phyloP scores from a whole-genome alignment of 306 rosid species.

The Prinsepia uniflora region DNA sequence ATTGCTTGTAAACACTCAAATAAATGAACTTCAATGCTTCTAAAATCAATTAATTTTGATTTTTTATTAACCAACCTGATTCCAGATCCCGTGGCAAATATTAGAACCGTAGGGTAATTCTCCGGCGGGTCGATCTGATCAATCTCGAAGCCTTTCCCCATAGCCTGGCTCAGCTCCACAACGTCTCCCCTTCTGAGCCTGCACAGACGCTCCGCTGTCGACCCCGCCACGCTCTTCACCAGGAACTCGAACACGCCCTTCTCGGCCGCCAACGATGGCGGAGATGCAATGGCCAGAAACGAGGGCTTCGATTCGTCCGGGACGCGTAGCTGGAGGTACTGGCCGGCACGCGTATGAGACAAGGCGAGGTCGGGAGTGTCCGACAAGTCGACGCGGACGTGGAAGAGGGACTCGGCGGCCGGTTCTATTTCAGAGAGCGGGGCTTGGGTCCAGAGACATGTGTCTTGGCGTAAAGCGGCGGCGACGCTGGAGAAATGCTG shows the following conservation, averaged over 20 bases:
- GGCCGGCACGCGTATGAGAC: slow-evolving; percentile 75
- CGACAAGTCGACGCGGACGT: slow-evolving; percentile 72
- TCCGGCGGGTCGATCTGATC: slow-evolving; percentile 69
- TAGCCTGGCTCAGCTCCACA: slow-evolving; percentile 67
- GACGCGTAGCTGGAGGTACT: slow-evolving; percentile 80
- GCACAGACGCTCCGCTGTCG: slow-evolving; percentile 81
- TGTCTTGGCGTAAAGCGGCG: slow-evolving; percentile 74
- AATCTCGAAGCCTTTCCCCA: slow-evolving; percentile 79
- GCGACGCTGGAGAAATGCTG: slow-evolving; percentile 35
- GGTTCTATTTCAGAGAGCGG: slow-evolving; percentile 61
- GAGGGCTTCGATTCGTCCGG: slow-evolving; percentile 57
- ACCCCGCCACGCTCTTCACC: slow-evolving; percentile 78
- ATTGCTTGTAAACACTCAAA: not conserved
- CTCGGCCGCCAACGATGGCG: slow-evolving; percentile 51
- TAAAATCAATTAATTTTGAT: not conserved
- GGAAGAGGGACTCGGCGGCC: slow-evolving; percentile 87
- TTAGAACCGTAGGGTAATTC: slow-evolving; percentile 50
- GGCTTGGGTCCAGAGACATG: slow-evolving; percentile 71
- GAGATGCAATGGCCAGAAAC: slow-evolving; percentile 87
- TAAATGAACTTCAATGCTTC: not conserved
- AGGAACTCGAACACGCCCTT: slow-evolving; percentile 72
- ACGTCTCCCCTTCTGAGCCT: slow-evolving; percentile 78
- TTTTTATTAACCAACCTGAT: slow-evolving; percentile 49
- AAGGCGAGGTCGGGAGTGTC: slow-evolving; percentile 67
- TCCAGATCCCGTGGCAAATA: slow-evolving; percentile 92